phyloP scores from a whole-genome alignment of 139 green algal genomes.

The Eudorina sp. region DNA sequence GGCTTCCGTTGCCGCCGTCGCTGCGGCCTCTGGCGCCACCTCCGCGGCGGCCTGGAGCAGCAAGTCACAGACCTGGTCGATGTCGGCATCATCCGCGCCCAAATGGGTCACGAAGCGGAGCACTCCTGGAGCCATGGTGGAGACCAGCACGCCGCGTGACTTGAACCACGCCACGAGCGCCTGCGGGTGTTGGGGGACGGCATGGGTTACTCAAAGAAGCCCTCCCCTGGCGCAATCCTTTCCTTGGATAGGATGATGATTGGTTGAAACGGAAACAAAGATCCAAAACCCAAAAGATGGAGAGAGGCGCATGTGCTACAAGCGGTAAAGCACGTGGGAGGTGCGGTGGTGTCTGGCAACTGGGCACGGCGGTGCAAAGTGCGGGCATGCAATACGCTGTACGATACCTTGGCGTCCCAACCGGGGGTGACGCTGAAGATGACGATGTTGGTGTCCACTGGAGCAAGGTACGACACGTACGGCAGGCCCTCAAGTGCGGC shows the following conservation, averaged over 20 bases:
- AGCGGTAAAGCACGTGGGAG: too few species aligned
- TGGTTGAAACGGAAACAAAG: too few species aligned
- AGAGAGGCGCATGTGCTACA: too few species aligned
- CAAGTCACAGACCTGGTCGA: background rate
- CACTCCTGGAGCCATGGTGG: conserved; percentile 37
- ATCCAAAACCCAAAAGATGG: too few species aligned
- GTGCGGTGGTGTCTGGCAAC: background rate
- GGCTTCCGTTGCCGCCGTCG: background rate
- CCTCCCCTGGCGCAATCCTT: too few species aligned
- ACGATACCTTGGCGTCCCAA: conserved; percentile 31
- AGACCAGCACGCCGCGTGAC: conserved; percentile 40
- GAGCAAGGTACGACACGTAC: conserved; percentile 40
- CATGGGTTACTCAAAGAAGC: too few species aligned
- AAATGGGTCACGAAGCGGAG: conserved; percentile 59
- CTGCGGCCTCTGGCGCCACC: background rate
- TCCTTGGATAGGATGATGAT: too few species aligned
- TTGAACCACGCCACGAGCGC: background rate
- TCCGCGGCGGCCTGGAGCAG: background rate
- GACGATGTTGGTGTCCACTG: conserved; percentile 60
- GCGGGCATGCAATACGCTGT: background rate
- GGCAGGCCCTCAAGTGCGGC: conserved; percentile 13
- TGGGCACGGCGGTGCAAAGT: background rate
- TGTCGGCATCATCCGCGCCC: conserved; percentile 25
- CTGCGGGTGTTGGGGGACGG: background rate
- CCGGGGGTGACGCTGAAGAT: conserved; percentile 43